phyloP scores from a whole-genome alignment of 768 basidiomycete genomes.

The Mycena vitilis region DNA sequence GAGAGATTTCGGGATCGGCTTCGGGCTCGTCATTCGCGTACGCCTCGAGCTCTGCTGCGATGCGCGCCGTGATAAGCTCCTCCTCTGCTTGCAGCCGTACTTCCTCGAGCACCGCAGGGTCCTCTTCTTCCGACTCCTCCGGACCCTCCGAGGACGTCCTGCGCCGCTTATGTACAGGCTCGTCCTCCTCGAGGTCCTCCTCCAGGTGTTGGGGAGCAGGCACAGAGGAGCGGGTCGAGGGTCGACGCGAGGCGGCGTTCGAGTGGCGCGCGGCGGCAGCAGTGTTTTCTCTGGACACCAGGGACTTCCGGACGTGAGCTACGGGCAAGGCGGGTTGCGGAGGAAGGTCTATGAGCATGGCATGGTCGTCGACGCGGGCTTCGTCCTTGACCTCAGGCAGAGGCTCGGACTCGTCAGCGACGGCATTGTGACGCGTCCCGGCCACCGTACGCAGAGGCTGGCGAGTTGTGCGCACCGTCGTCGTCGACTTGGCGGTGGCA shows the following conservation, averaged over 20 bases:
- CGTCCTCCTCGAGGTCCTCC: conserved; percentile 66
- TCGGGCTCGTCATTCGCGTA: conserved; percentile 64
- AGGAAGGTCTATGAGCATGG: conserved; percentile 63
- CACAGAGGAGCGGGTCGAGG: conserved; percentile 38
- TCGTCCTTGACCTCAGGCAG: conserved; percentile 47
- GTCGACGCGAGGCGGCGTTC: conserved; percentile 34
- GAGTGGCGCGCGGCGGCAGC: conserved; percentile 38
- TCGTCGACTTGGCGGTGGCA: conserved; percentile 71
- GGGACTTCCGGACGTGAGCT: conserved; percentile 54
- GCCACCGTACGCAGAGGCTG: conserved; percentile 68
- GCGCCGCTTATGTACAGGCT: conserved; percentile 79
- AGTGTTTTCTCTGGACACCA: conserved; percentile 47
- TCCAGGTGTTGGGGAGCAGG: conserved; percentile 41
- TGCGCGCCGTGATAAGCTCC: conserved; percentile 55
- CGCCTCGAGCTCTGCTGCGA: conserved; percentile 63
- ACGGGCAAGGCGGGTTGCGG: conserved; percentile 51
- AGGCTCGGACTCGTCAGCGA: conserved; percentile 37
- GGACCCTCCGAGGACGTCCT: conserved; percentile 75
- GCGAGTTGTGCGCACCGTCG: conserved; percentile 58
- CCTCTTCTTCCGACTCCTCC: conserved; percentile 53
- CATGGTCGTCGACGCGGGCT: conserved; percentile 57
- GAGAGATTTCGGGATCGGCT: conserved; percentile 71
- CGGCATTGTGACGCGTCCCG: conserved; percentile 52
- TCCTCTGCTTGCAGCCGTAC: conserved; percentile 57
- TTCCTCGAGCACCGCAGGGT: conserved; percentile 46